A percentile compares a stretch with the other conserved stretches of the same genome.
Conservation (phyloP, 2,329 filamentous ascomycete genomes). For the Xylaria sp. region DNA sequence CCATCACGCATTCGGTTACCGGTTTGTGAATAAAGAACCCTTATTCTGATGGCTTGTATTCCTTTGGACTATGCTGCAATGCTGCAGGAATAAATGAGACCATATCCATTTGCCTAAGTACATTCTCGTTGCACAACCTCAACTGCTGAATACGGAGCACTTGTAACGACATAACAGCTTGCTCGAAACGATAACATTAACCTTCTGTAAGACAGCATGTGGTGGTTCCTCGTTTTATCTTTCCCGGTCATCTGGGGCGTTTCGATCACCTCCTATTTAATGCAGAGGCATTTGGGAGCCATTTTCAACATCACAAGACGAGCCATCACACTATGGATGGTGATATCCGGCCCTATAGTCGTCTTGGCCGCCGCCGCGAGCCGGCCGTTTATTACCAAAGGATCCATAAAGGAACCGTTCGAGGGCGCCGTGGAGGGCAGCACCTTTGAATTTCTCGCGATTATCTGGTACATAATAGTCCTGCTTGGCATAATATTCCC, state of each 20-base stretch:
- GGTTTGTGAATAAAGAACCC: neutral
- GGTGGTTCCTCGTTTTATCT: neutral
- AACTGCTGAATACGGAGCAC: neutral
- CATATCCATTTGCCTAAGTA: too few relatives aligned
- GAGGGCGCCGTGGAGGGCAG: too few relatives aligned
- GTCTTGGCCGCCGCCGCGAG: neutral
- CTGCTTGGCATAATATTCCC: too few relatives aligned
- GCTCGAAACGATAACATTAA: too few relatives aligned
- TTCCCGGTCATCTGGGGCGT: neutral
- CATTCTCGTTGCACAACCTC: too few relatives aligned
- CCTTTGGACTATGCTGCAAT: neutral
- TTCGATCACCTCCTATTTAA: neutral
- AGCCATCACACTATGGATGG: neutral
- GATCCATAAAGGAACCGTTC: too few relatives aligned
- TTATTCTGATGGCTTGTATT: neutral
- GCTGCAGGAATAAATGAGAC: too few relatives aligned
- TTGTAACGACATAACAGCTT: neutral
- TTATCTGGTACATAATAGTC: too few relatives aligned
- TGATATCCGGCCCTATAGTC: neutral
- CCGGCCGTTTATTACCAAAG: too few relatives aligned
- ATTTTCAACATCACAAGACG: neutral
- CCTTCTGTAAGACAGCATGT: neutral
- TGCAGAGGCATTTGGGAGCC: neutral
- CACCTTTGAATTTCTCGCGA: too few relatives aligned
- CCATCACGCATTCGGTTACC: neutral